A percentile compares a stretch with the other conserved stretches of the same genome.
Evolutionary conservation across 73 alveolate species (phyloP).

Genomic region (Halteria grandinella): DNA sequence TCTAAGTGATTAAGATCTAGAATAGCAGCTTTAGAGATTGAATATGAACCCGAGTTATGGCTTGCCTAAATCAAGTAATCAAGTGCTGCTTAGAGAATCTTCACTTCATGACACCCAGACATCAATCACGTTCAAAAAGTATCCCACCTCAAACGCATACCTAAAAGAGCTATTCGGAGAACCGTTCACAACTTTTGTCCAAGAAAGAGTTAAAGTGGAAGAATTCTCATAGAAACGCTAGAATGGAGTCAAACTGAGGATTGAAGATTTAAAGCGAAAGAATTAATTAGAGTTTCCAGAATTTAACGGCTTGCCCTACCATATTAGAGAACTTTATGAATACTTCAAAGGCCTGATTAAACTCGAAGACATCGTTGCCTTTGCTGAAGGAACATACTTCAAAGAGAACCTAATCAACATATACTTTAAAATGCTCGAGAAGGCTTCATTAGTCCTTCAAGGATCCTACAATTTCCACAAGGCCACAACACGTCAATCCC

Average conservation of each 20-base stretch:
- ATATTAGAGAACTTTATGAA: slow-evolving; percentile 37
- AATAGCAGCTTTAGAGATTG: too few relatives aligned
- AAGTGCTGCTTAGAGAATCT: too few relatives aligned
- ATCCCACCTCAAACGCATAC: slow-evolving; percentile 1
- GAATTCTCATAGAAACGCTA: slow-evolving; percentile 2
- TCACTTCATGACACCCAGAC: too few relatives aligned
- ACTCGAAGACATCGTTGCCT: slow-evolving; percentile 21
- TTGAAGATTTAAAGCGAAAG: background rate
- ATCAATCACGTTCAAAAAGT: too few relatives aligned
- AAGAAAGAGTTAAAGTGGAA: slow-evolving; percentile 1
- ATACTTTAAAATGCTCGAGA: slow-evolving; percentile 31
- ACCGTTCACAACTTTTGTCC: slow-evolving; percentile 23
- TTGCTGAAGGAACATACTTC: slow-evolving; percentile 14
- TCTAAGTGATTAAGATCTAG: too few relatives aligned
- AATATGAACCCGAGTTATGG: too few relatives aligned
- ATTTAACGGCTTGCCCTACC: slow-evolving; percentile 14
- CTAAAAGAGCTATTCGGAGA: slow-evolving; percentile 45
- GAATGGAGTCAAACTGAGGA: background rate
- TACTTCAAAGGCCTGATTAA: slow-evolving; percentile 30
- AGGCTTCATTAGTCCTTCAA: background rate
- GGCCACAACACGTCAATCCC: slow-evolving; percentile 29
- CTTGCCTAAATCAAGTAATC: too few relatives aligned
- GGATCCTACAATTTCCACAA: slow-evolving; percentile 11
- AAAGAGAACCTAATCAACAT: slow-evolving; percentile 36
- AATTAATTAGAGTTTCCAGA: slow-evolving; percentile 43